A percentile compares a stretch with the other conserved stretches of the same genome.
phyloP scores from a whole-genome alignment of 495 filamentous ascomycete genomes.

The Aspergillus nidulans region DNA sequence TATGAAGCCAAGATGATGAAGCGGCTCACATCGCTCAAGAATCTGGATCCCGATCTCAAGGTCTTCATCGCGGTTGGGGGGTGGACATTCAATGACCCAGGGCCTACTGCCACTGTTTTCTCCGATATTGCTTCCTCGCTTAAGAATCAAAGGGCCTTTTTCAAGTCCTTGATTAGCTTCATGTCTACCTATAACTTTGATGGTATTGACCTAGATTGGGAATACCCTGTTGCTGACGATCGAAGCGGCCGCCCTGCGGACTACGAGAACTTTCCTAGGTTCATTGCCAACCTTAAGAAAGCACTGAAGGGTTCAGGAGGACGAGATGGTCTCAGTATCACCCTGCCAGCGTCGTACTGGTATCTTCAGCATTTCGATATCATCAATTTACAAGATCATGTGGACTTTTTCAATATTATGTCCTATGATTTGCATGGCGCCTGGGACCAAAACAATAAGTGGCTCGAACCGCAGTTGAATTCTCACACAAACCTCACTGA shows the following conservation, averaged over 20 bases:
- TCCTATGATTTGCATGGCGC: background rate
- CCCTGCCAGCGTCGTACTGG: conserved; percentile 31
- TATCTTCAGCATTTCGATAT: conserved; percentile 42
- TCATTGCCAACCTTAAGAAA: conserved; percentile 40
- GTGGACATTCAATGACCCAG: conserved; percentile 33
- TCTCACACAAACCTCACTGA: conserved; percentile 32
- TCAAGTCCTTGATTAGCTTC: conserved; percentile 35
- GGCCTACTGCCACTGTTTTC: conserved; percentile 21
- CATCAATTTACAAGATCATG: conserved; percentile 38
- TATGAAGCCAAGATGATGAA: conserved; percentile 19
- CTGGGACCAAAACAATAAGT: conserved; percentile 9
- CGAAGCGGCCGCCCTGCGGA: conserved; percentile 35
- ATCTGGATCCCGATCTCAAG: conserved; percentile 19
- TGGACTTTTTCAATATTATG: background rate
- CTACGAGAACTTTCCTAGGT: conserved; percentile 32
- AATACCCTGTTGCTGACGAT: conserved; percentile 42
- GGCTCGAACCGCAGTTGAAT: background rate
- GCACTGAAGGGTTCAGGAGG: conserved; percentile 27
- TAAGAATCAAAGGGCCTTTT: conserved; percentile 38
- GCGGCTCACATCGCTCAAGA: conserved; percentile 32
- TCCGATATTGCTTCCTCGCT: conserved; percentile 27
- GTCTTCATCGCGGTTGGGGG: conserved; percentile 45
- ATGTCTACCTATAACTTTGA: conserved; percentile 47
- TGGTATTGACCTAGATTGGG: conserved; percentile 56
- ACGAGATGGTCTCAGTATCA: conserved; percentile 33